A percentile compares a stretch with the other conserved stretches of the same genome.
Conservation (phyloP, 306 rosid genomes). For the Prunus fruticosa region DNA sequence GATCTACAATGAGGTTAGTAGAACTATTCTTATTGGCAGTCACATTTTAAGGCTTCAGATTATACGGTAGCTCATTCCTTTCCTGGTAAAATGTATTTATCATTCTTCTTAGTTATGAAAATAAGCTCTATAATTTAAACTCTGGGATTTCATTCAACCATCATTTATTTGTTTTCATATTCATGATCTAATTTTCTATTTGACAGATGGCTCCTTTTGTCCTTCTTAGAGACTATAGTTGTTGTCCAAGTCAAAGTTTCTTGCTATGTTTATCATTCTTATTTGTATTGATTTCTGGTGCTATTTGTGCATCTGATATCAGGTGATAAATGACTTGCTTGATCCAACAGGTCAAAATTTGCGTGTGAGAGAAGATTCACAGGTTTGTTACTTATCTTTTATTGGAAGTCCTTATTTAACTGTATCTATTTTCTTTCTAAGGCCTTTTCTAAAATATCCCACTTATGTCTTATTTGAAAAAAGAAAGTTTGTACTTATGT, state of each 20-base stretch:
- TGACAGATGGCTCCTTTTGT: background rate
- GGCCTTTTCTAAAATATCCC: background rate
- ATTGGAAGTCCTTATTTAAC: conserved; percentile 9
- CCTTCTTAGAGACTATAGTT: background rate
- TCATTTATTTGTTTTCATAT: background rate
- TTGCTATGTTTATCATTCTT: background rate
- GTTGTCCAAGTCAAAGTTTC: background rate
- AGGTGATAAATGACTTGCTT: conserved; percentile 99
- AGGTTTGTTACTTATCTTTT: conserved; percentile 48
- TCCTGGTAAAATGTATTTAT: background rate
- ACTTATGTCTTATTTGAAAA: background rate
- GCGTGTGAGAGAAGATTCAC: conserved; percentile 98
- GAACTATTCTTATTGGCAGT: background rate
- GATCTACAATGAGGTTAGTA: conserved; percentile 91
- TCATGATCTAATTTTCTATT: background rate
- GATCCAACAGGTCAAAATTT: conserved; percentile 99
- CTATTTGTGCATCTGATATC: conserved; percentile 41
- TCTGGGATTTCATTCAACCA: background rate
- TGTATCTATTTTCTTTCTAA: background rate
- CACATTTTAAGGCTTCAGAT: background rate
- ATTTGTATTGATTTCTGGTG: conserved; percentile 22
- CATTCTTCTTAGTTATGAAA: background rate
- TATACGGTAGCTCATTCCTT: background rate
- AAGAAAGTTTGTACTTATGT: background rate
- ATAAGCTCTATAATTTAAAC: background rate